Evolutionary conservation across 768 basidiomycete species (phyloP).

Genomic region (Gloeopeniophorella convolvens): DNA sequence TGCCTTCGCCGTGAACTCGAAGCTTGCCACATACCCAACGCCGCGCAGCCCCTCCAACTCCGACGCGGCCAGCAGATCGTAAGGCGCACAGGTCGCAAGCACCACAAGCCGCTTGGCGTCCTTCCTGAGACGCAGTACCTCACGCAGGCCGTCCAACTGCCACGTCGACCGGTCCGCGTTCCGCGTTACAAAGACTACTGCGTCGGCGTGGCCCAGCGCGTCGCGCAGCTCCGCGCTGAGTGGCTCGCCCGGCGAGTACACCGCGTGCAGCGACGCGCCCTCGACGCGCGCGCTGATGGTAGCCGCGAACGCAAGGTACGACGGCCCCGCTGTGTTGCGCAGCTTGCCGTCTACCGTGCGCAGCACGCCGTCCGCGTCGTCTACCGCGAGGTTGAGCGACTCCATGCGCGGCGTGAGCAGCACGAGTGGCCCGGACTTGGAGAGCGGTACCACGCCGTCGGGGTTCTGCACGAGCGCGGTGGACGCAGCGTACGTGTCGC

Average conservation of each 20-base stretch:
- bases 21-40: conserved; percentile 41
- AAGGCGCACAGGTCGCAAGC: conserved; percentile 60
- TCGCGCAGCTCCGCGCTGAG: conserved; percentile 10
- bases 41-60: conserved; percentile 24
- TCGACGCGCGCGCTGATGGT: conserved; percentile 30
- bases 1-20: conserved; percentile 52
- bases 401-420: conserved; percentile 52
- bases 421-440: conserved; percentile 26
- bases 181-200: conserved; percentile 49
- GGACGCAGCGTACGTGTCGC: conserved; percentile 40
- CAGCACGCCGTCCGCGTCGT: conserved; percentile 43
- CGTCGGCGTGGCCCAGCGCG: conserved; percentile 16
- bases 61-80: conserved; percentile 40
- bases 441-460: conserved; percentile 29
- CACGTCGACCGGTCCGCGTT: conserved; percentile 54
- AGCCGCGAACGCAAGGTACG: conserved; percentile 44
- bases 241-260: conserved; percentile 33
- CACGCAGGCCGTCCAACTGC: conserved; percentile 41
- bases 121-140: conserved; percentile 24
- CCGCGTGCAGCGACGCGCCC: conserved; percentile 35
- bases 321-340: conserved; percentile 52
- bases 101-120: conserved; percentile 36
- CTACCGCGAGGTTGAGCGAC: conserved; percentile 56
- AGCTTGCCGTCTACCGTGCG: conserved; percentile 37
- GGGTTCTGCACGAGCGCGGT: conserved; percentile 43